These are phyloP conservation scores for Phyllostachys edulis DNA, from an alignment of 176 grass and related monocot genomes.

Conservation along the genomic window DNA sequence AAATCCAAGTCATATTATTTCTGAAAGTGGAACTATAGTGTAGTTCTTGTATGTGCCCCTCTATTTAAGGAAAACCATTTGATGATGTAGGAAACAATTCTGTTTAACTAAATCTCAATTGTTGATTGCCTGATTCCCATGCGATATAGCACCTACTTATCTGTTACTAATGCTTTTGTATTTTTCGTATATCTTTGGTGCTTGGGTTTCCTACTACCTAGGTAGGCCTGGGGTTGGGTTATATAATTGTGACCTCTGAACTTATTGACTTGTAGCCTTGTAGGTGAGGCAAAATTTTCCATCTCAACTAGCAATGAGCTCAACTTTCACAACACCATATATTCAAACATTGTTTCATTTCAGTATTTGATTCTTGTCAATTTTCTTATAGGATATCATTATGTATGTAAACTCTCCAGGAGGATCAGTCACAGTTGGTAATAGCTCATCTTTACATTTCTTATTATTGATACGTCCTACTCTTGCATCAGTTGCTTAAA, in stretches of 20 bases:
- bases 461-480: background rate
- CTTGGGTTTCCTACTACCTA: slow-evolving; percentile 4
- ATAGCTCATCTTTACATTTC: slow-evolving; percentile 9
- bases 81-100: background rate
- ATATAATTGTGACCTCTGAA: background rate
- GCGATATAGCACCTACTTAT: background rate
- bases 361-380: slow-evolving; percentile 21
- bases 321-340: no score
- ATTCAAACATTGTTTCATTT: no score
- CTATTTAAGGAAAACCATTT: background rate
- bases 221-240: background rate
- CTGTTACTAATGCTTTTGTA: background rate
- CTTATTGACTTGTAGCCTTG: background rate
- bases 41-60: background rate
- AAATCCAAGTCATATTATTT: background rate
- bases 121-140: background rate
- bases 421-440: slow-evolving; percentile 96
- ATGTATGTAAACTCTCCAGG: slow-evolving; percentile 97
- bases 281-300: background rate
- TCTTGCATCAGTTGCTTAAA: slow-evolving; percentile 3
- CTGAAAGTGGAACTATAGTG: slow-evolving; percentile 9
- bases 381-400: slow-evolving; percentile 77
- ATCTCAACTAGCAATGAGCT: no score
- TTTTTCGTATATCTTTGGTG: background rate
- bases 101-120: background rate